Evolutionary conservation across 257 asterid genomes (phyloP), one percentile per base, ranked within the genome.

Genomic region (Solanum rostratum): DNA sequence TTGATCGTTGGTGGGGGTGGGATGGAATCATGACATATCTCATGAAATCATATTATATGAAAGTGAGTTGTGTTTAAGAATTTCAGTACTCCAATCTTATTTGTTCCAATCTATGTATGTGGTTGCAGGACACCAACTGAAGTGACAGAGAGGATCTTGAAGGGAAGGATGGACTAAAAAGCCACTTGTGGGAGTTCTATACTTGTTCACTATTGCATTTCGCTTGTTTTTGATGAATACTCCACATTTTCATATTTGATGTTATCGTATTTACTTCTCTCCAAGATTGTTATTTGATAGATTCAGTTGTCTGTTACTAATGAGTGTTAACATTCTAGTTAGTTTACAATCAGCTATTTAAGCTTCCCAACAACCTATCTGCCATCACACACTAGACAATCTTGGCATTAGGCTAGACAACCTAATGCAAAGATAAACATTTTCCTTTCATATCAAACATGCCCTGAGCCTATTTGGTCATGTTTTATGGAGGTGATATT

Each of bases 91-190:
- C 12, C 59, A 37, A 62, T 43, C 53, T 59, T 33, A 39, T 30
- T 60, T 13, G 71, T 13, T 63, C 29, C 27, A 59, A 62, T 39
- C 39, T 30, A 45, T 63, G 68, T 53, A 37, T 87, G 86, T 87
- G 83, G 55, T 68, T 85, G 89, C 98, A 95, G 99, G 87, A 94
- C 99, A 52, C 96, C 97, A 14, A 93, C 96, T 7, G 99, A 96
- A 92, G 97, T 94, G 50, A 92, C 92, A 2, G 97, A 94, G 92
- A 93, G 92, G 87, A 91, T 94, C 87, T 95, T 95, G 91, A 95
- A 95, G 89, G 98, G 99, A 87, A 92, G 98, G 87, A 95, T 95
- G 99, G 99, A 95, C 85, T 83, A n/a, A 15, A 83, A 45, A 4
- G 39, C 39, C 46, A 39, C 81, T 1, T 16, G 27, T 24, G 41